phyloP scores from a whole-genome alignment of 345 rosid species.

The Passiflora organensis region DNA sequence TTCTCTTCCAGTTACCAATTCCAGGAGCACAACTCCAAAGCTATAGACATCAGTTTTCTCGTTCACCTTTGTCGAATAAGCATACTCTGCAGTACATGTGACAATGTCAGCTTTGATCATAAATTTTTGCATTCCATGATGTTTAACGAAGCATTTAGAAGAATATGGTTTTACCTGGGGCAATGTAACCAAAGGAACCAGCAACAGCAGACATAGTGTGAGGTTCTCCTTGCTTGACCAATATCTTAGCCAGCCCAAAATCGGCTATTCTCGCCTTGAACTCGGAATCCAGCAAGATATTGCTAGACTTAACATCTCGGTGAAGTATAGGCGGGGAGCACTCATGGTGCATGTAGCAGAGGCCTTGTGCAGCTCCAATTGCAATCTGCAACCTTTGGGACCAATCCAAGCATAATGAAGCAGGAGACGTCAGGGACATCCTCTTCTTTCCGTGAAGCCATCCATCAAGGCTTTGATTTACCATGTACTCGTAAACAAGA shows the following conservation, averaged over 20 bases:
- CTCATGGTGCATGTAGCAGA: slow-evolving; percentile 86
- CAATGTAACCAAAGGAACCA: slow-evolving; percentile 83
- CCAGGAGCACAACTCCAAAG: slow-evolving; percentile 87
- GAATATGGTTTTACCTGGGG: slow-evolving; percentile 63
- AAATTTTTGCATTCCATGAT: background rate
- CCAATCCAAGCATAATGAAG: slow-evolving; percentile 45
- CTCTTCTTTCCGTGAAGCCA: slow-evolving; percentile 76
- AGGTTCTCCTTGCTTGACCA: slow-evolving; percentile 55
- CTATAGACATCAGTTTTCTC: slow-evolving; percentile 83
- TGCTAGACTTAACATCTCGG: slow-evolving; percentile 90
- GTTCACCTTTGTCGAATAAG: slow-evolving; percentile 68
- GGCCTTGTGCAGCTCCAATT: slow-evolving; percentile 77
- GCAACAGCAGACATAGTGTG: slow-evolving; percentile 84
- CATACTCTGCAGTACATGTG: slow-evolving; percentile 45
- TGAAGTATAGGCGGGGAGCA: slow-evolving; percentile 71
- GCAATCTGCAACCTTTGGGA: slow-evolving; percentile 70
- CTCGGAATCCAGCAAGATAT: slow-evolving; percentile 67
- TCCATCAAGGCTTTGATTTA: slow-evolving; percentile 73
- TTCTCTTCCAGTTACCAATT: slow-evolving; percentile 76
- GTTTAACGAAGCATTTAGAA: background rate
- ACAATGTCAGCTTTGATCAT: background rate
- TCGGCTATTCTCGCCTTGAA: slow-evolving; percentile 80
- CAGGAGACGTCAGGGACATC: slow-evolving; percentile 7
- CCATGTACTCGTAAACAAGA: slow-evolving; percentile 86
- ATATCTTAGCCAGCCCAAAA: slow-evolving; percentile 80